phyloP scores from a whole-genome alignment of 805 yeast genomes.

The Metschnikowia vanudenii region DNA sequence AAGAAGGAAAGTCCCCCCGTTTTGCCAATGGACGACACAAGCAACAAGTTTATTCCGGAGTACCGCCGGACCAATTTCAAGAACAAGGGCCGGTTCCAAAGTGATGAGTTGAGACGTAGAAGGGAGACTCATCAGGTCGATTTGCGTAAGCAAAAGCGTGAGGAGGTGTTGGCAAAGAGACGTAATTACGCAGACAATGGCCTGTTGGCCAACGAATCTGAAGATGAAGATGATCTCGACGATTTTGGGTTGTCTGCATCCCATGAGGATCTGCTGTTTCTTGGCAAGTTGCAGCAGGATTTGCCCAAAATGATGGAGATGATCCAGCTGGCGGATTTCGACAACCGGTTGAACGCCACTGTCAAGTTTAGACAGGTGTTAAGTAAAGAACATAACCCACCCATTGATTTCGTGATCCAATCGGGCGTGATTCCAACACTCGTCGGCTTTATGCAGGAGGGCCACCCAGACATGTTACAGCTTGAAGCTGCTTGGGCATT shows the following conservation, averaged over 20 bases:
- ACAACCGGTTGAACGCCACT: slow-evolving; percentile 82
- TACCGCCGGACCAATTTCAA: slow-evolving; percentile 96
- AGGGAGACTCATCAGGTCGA: slow-evolving; percentile 97
- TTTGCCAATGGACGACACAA: slow-evolving; percentile 65
- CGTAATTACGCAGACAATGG: slow-evolving; percentile 59
- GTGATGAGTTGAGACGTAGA: slow-evolving; percentile 96
- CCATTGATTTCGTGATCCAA: slow-evolving; percentile 88
- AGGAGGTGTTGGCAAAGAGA: slow-evolving; percentile 90
- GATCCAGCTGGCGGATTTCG: slow-evolving; percentile 71
- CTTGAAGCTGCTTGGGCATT: slow-evolving; percentile 99
- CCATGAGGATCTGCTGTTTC: slow-evolving; percentile 46
- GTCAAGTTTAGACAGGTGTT: slow-evolving; percentile 89
- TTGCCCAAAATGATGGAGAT: slow-evolving; percentile 84
- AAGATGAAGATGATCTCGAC: slow-evolving; percentile 40
- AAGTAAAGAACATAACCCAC: slow-evolving; percentile 94
- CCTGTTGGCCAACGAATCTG: slow-evolving; percentile 38
- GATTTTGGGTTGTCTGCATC: slow-evolving; percentile 41
- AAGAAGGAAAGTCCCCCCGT: neutral
- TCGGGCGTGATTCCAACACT: slow-evolving; percentile 91
- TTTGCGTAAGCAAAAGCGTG: slow-evolving; percentile 93
- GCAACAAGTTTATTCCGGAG: slow-evolving; percentile 89
- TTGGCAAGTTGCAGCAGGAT: slow-evolving; percentile 50
- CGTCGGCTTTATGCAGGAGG: slow-evolving; percentile 73
- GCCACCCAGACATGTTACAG: slow-evolving; percentile 83
- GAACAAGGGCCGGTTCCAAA: slow-evolving; percentile 88